These are phyloP conservation scores for Lactarius quietus DNA, from an alignment of 768 basidiomycete species.

Conservation along the genomic window DNA sequence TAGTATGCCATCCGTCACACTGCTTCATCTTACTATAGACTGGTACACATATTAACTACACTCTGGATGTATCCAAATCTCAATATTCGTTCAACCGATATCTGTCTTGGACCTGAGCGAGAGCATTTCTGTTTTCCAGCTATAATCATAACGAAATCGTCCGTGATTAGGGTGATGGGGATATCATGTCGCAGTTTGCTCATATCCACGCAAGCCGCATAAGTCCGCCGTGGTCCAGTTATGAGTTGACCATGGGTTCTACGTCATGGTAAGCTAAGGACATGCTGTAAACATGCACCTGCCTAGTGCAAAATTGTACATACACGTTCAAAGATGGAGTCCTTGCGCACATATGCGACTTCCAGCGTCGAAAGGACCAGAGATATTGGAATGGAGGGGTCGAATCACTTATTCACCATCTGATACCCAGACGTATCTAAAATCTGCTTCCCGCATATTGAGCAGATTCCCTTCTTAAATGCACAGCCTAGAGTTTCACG, in stretches of 20 bases:
- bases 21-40: neutral
- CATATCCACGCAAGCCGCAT: neutral
- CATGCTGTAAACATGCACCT: conserved; percentile 3
- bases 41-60: conserved; percentile 4
- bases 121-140: neutral
- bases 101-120: neutral
- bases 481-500: conserved; percentile 60
- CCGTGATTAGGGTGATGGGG: neutral
- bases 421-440: conserved; percentile 79
- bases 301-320: neutral
- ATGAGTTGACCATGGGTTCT: conserved; percentile 51
- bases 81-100: neutral
- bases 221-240: neutral
- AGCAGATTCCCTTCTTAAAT: conserved; percentile 81
- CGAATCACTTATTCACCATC: conserved; percentile 75
- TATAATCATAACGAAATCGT: neutral
- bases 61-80: neutral
- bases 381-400: neutral
- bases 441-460: conserved; percentile 85
- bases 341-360: conserved; percentile 8
- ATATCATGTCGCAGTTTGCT: neutral
- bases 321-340: conserved; percentile 2
- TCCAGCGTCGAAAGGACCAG: neutral
- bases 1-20: conserved; percentile 1
- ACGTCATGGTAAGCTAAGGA: conserved; percentile 30